Base-by-base conservation (phyloP, 306 rosid species). In the Cercis canadensis region DNA sequence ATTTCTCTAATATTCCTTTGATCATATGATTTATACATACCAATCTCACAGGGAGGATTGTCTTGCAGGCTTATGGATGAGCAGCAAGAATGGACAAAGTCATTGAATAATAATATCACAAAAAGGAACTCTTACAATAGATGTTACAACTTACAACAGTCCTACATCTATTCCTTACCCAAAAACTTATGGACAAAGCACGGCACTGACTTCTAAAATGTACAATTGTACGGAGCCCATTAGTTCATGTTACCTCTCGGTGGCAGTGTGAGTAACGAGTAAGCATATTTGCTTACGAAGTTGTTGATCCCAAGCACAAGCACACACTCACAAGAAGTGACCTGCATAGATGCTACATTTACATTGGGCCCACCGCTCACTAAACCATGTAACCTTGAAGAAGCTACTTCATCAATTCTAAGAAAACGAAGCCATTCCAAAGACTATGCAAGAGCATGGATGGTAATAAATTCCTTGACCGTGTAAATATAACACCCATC, bases 381-480 rank as follows among this genome's bases (percentile, higher is more conserved):
- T 44, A 36, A 74, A 73, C 60, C 69, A 72, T 33, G 47, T 65
- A 67, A 59, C 15, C 70, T 52, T 37, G 4, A 60, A 44, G 67
- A 62, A 62, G 63, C 83, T 86, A 91, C 72, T 78, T 94, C 97
- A 91, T 89, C 41, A 95, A 62, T 66, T 86, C 96, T 61, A 95
- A 77, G 72, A 87, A 95, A 62, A 95, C 96, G 37, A 91, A 95
- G 72, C 88, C 93, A 72, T 95, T 95, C 97, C 97, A 95, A 75
- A 95, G 96, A 87, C 99, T 95, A 76, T 95, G 99, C 92, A 91
- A 86, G 51, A 95, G 82, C 92, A 95, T 89, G 37, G 99, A 79
- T 62, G 99, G 96, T 36, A 94, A 78, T 45, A 94, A 89, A 78
- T 94, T 94, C 81, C 90, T 89, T 21, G 99, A 91, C 64, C 97